Evolutionary conservation across 2,329 filamentous ascomycete species (phyloP).

Genomic region (Botrytis aclada): DNA sequence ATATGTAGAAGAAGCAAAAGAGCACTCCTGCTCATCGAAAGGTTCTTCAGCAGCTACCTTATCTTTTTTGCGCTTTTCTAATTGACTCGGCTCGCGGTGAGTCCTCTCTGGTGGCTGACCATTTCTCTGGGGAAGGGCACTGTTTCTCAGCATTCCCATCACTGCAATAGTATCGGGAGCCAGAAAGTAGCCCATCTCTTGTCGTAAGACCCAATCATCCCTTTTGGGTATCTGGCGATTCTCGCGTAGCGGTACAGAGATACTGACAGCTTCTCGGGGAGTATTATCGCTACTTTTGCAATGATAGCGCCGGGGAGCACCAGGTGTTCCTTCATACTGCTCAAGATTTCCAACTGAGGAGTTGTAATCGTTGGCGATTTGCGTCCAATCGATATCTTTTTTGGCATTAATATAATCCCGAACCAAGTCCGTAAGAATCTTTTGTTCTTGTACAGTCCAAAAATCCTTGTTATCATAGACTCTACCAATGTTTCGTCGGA

Average conservation of each 20-base stretch:
- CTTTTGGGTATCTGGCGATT: background rate
- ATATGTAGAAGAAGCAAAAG: background rate
- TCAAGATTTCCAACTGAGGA: background rate
- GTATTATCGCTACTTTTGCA: background rate
- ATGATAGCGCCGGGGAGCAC: constrained; percentile 11
- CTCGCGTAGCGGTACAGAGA: constrained; percentile 1
- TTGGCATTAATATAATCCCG: background rate
- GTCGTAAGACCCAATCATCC: background rate
- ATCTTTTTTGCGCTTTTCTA: background rate
- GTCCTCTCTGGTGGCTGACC: background rate
- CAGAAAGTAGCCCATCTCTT: constrained; percentile 7
- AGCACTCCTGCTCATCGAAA: background rate
- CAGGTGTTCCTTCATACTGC: background rate
- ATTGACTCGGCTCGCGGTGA: too few relatives aligned
- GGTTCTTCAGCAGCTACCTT: too few relatives aligned
- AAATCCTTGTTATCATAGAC: background rate
- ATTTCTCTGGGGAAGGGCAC: background rate
- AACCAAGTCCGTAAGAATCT: background rate
- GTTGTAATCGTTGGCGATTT: constrained; percentile 8
- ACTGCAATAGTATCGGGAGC: background rate
- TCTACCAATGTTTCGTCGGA: constrained; percentile 1
- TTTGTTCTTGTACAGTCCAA: constrained; percentile 9
- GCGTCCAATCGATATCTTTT: constrained; percentile 7
- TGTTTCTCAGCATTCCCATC: background rate
- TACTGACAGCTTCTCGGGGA: background rate